Base-by-base conservation (phyloP, 2,329 filamentous ascomycete species). In the Neurospora sp. region DNA sequence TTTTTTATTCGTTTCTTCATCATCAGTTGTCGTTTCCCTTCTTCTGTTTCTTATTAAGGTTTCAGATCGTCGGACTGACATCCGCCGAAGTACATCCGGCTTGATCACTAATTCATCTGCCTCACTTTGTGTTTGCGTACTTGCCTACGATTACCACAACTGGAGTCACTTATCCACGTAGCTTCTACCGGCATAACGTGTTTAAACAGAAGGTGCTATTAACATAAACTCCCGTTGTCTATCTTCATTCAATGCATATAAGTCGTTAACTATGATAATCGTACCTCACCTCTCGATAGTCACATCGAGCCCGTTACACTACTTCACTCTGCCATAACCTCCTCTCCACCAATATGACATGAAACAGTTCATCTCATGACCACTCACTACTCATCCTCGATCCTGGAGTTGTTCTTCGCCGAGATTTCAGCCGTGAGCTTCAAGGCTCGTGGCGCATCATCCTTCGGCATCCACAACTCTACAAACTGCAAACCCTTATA, bases 391-490 rank as follows among this genome's bases (percentile, higher is more conserved):
- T 62, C 52, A 62, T 62, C 52, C 38, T 80, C 71, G 66, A 72
- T 73, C 75, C 78, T 85, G 6, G 86, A 83, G 78, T 94, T 95
- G 67, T 84, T 88, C 81, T 82, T 88, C 6, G 91, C 91, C 66
- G 89, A 89, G 5, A 89, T 88, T 78, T 91, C 85, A 0, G 91
- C 90, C 28, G 91, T 92, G 76, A 89, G 80, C 75, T 90, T 87
- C 74, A 96, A 79, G 5, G 88, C 87, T 66, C 84, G 82, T 0
- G 92, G 92, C 12, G 92, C 92, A 80, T 96, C 92, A 71, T 93
- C 86, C 80, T 87, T 90, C 10, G 88, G 89, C 87, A 96, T 92
- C 76, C 92, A 90, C 67, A 96, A 76, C 83, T 96, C 93, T 57
- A 96, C 92, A 77, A 96, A 89, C 79, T 93, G 84, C 74, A 90